Evolutionary conservation across 1,139 yeast species (phyloP).

Genomic region (Sugiyamaella castrensis): DNA sequence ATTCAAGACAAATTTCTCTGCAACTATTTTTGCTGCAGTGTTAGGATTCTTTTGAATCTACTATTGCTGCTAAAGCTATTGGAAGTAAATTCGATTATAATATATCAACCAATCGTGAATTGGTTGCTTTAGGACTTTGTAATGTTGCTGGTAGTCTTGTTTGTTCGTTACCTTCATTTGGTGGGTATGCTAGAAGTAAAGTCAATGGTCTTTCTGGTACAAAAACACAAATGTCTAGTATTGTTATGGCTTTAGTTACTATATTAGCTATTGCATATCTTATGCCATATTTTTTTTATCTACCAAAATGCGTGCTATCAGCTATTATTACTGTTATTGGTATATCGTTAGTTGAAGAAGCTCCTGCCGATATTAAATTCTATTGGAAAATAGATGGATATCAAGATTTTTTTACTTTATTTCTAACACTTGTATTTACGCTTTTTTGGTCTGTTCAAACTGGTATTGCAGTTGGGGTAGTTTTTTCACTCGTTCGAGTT

Average conservation of each 20-base stretch:
- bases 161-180: conserved; percentile 89
- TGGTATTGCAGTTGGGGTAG: conserved; percentile 83
- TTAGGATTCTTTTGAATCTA: conserved; percentile 91
- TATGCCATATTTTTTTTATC: conserved; percentile 61
- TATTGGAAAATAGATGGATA: conserved; percentile 74
- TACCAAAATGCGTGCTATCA: conserved; percentile 79
- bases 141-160: conserved; percentile 65
- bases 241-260: conserved; percentile 73
- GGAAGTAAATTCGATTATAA: conserved; percentile 36
- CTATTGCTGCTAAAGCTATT: conserved; percentile 76
- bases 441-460: conserved; percentile 81
- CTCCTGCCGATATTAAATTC: conserved; percentile 74
- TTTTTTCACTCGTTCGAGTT: conserved; percentile 74
- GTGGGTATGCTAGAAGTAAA: conserved; percentile 93
- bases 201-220: conserved; percentile 87
- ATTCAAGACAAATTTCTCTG: conserved; percentile 39
- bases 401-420: conserved; percentile 71
- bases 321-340: conserved; percentile 83
- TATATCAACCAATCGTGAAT: conserved; percentile 51
- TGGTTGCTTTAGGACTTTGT: conserved; percentile 74
- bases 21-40: conserved; percentile 69
- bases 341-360: conserved; percentile 73
- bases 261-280: conserved; percentile 61
- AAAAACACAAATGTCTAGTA: conserved; percentile 77
- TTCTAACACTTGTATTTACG: conserved; percentile 68